Evolutionary conservation across 75 land plant species (phyloP), one percentile per base, ranked within the genome.

Genomic region (Pinus albicaulis): DNA sequence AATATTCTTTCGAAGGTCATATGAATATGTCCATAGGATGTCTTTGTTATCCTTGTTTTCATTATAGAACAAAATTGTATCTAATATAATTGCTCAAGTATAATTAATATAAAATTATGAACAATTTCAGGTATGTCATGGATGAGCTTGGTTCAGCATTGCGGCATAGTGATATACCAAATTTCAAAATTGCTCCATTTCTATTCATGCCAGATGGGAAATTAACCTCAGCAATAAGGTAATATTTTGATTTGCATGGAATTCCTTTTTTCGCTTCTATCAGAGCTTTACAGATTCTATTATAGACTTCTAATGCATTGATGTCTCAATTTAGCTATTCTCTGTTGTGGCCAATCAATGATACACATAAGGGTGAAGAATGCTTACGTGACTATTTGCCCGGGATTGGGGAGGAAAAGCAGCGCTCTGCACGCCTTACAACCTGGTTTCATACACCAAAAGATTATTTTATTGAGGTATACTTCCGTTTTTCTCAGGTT

Each of bases 81-180:
- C 36, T 7, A 23, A 28, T 8, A 2, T 24, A 70, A 14, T 11
- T 19, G 36, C 7, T 24, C 31, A 34, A 24, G 26, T 38, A 25
- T 41, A 72, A 16, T 55, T 34, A 19, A 15, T 19, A 72, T 19
- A 48, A 14, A 22, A 25, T 13, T 56, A 26, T 25, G 8, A 58
- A 6, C 20, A 15, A 60, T 74, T 77, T 1, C 71, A 96, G 99
- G 92, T 96, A 96, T 82, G 89, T 96, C 58, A 94, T 96, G 99
- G 99, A 96, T 81, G 99, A 96, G 71, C 86, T 96, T 55, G 99
- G 99, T 76, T 96, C 98, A 74, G 93, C 99, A 77, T 74, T 94
- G 68, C 79, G 93, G 57, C 99, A 96, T 76, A 94, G 93, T 77
- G 99, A 96, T 82, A 78, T 83, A 31, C 92, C 98, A 64, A 96